Conservation (phyloP, 2,329 filamentous ascomycete species). For the Aspergillus pseudonomiae region DNA sequence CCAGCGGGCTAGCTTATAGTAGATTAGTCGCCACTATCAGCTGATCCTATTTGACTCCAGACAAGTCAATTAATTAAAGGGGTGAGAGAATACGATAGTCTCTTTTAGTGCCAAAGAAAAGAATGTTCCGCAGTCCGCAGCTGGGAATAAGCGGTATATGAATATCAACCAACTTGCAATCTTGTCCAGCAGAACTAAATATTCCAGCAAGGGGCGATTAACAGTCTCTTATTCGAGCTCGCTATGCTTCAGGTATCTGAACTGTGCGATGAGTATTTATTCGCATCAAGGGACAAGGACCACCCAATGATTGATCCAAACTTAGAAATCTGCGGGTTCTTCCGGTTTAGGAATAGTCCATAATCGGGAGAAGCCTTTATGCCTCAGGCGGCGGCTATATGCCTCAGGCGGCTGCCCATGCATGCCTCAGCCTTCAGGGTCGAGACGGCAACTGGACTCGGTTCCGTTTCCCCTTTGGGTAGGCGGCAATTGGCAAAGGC, state of each 20-base stretch:
- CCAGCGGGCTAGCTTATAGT: background rate
- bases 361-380: background rate
- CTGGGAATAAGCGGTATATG: background rate
- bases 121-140: background rate
- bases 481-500: background rate
- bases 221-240: background rate
- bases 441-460: constrained; percentile 13
- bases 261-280: background rate
- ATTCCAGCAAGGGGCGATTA: background rate
- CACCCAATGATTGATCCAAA: too few relatives aligned
- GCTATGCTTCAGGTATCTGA: background rate
- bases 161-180: background rate
- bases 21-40: constrained; percentile 1
- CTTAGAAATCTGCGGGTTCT: background rate
- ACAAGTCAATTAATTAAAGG: background rate
- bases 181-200: background rate
- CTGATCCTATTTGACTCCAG: background rate
- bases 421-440: constrained; percentile 13
- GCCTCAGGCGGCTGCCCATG: background rate
- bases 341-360: background rate
- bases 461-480: constrained; percentile 21
- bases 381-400: background rate
- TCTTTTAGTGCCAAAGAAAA: background rate
- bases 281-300: too few relatives aligned
- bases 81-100: background rate